phyloP scores from a whole-genome alignment of 345 rosid genomes.

The Physaria fendleri region DNA sequence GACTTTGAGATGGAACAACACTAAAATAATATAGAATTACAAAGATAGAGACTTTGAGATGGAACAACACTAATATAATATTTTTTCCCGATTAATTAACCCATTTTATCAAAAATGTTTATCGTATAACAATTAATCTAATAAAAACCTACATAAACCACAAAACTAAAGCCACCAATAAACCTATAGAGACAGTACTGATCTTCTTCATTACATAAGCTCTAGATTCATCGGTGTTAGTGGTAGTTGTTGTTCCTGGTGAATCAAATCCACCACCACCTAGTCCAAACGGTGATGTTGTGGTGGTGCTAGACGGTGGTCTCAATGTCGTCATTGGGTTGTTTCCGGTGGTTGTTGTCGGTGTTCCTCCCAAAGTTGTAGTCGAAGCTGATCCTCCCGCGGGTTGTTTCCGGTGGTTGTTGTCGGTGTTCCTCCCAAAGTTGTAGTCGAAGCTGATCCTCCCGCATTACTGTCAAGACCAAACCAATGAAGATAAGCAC shows the following conservation, averaged over 20 bases:
- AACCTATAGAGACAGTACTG: neutral
- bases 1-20: neutral
- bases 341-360: slow-evolving; percentile 22
- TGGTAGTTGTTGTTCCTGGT: slow-evolving; percentile 17
- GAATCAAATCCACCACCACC: slow-evolving; percentile 19
- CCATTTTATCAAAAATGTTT: slow-evolving; percentile 19
- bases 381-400: slow-evolving; percentile 27
- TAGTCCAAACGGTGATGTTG: slow-evolving; percentile 22
- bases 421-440: slow-evolving; percentile 20
- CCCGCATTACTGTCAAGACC: slow-evolving; percentile 10
- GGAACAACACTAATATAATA: neutral
- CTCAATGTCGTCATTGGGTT: slow-evolving; percentile 18
- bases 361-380: slow-evolving; percentile 21
- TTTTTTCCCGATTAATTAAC: neutral
- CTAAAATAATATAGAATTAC: neutral
- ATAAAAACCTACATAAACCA: slow-evolving; percentile 17
- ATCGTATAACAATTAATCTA: neutral
- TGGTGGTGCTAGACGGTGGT: slow-evolving; percentile 25
- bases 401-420: slow-evolving; percentile 24
- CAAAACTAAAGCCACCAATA: slow-evolving; percentile 10
- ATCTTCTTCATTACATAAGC: slow-evolving; percentile 13
- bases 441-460: slow-evolving; percentile 25
- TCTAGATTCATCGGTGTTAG: slow-evolving; percentile 27
- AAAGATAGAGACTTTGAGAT: neutral
- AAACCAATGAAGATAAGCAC: neutral